phyloP scores from a whole-genome alignment of 2,329 filamentous ascomycete species.

The Podosphaera leucotricha region DNA sequence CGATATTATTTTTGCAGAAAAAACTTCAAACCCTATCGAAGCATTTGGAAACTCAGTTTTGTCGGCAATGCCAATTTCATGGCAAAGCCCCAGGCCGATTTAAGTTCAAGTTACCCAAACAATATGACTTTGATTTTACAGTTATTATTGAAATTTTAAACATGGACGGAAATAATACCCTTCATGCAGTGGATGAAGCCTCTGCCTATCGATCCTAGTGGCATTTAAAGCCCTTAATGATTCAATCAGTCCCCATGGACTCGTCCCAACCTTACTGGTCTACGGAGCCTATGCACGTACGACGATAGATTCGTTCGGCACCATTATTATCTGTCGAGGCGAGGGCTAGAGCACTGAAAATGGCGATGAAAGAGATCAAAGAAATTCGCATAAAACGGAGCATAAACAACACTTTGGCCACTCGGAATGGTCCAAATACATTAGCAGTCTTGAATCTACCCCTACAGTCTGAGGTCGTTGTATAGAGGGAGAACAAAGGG shows the following conservation, averaged over 20 bases:
- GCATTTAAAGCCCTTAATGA: no score
- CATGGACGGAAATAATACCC: background rate
- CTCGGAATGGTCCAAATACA: constrained; percentile 1
- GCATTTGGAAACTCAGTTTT: no score
- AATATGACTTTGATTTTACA: constrained; percentile 1
- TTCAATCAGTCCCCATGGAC: no score
- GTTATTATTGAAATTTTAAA: constrained; percentile 2
- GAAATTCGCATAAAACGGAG: background rate
- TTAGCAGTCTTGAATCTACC: background rate
- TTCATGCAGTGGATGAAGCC: constrained; percentile 1
- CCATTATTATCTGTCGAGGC: background rate
- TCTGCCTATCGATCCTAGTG: constrained; percentile 1
- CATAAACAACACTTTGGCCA: background rate
- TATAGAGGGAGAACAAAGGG: constrained; percentile 2
- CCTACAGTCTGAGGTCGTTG: constrained; percentile 1
- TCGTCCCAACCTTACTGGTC: no score
- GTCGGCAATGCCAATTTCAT: background rate
- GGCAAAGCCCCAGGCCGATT: background rate
- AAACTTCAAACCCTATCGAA: background rate
- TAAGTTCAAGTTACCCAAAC: background rate
- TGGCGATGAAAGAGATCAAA: constrained; percentile 2
- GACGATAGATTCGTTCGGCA: background rate
- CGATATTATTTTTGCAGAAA: background rate
- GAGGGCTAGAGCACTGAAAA: constrained; percentile 1
- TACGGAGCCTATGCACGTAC: background rate